These are phyloP conservation scores for Solanum paucissectum DNA, from an alignment of 257 asterid genomes.

Conservation along the genomic window DNA sequence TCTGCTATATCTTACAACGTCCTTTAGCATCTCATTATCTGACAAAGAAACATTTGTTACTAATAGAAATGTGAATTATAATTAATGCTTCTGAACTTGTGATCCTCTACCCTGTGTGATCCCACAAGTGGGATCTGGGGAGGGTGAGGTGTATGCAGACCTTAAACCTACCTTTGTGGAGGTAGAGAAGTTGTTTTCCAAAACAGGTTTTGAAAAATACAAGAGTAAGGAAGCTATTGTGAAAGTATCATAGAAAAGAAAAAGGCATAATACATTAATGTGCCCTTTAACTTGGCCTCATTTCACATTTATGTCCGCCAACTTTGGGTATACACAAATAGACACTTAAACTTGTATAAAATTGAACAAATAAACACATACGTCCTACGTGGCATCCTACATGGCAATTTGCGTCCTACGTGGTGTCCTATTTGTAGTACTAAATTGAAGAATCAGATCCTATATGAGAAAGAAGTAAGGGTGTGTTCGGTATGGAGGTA, in stretches of 20 bases:
- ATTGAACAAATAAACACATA: not conserved
- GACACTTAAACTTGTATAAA: not conserved
- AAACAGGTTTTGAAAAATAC: not conserved
- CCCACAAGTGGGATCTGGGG: not conserved
- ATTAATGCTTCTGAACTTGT: not conserved
- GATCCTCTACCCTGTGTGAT: not conserved
- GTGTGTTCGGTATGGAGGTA: not conserved
- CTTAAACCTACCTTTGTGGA: not conserved
- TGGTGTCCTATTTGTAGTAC: not conserved
- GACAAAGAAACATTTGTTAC: not conserved
- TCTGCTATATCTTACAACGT: slow-evolving; percentile 53
- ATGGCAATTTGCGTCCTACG: too few relatives aligned
- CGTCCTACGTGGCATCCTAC: not conserved
- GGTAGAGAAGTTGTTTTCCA: not conserved
- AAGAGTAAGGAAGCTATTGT: not conserved
- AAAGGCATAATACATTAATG: not conserved
- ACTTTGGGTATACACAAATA: accelerated
- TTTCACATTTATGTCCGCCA: not conserved
- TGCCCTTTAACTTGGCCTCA: not conserved
- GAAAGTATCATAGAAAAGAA: not conserved
- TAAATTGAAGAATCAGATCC: not conserved
- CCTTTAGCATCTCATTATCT: slow-evolving; percentile 71
- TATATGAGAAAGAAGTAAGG: not conserved
- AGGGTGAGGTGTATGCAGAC: not conserved
- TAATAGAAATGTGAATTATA: not conserved